These are phyloP conservation scores for Inonotus obliquus DNA, from an alignment of 1,284 basidiomycete genomes.

Conservation along the genomic window DNA sequence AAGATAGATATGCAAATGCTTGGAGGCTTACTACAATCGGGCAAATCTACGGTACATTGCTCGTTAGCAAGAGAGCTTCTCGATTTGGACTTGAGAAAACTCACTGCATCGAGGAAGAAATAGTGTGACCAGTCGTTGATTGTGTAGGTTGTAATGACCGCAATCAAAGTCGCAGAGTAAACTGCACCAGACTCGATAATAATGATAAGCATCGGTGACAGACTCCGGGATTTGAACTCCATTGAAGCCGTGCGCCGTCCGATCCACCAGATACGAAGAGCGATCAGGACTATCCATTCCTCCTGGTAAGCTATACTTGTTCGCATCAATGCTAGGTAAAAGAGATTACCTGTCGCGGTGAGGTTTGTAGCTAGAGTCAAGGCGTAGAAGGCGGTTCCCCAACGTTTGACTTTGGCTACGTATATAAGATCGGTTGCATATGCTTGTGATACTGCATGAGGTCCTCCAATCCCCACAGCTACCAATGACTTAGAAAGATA, in stretches of 20 bases:
- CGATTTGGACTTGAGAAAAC: neutral
- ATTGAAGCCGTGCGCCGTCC: neutral
- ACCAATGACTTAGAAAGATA: neutral
- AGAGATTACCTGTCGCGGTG: neutral
- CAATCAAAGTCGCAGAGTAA: conserved; percentile 18
- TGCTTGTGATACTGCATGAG: neutral
- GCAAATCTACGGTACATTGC: neutral
- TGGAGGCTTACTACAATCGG: neutral
- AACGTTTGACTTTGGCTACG: conserved; percentile 4
- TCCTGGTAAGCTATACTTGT: neutral
- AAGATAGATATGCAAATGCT: neutral
- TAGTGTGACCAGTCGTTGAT: conserved; percentile 10
- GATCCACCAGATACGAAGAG: conserved; percentile 6
- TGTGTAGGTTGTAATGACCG: conserved; percentile 14
- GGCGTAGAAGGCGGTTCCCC: conserved; percentile 13
- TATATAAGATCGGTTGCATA: neutral
- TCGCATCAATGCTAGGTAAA: neutral
- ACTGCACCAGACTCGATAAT: conserved; percentile 20
- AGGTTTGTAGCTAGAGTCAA: conserved; percentile 13
- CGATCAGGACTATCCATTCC: conserved; percentile 5
- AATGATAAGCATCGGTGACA: conserved; percentile 14
- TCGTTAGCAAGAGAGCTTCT: neutral
- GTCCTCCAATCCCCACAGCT: conserved; percentile 14
- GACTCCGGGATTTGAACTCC: neutral
- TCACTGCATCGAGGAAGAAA: conserved; percentile 9